Base-by-base conservation (phyloP, 2,329 filamentous ascomycete genomes). In the Furcasterigmium sp. region DNA sequence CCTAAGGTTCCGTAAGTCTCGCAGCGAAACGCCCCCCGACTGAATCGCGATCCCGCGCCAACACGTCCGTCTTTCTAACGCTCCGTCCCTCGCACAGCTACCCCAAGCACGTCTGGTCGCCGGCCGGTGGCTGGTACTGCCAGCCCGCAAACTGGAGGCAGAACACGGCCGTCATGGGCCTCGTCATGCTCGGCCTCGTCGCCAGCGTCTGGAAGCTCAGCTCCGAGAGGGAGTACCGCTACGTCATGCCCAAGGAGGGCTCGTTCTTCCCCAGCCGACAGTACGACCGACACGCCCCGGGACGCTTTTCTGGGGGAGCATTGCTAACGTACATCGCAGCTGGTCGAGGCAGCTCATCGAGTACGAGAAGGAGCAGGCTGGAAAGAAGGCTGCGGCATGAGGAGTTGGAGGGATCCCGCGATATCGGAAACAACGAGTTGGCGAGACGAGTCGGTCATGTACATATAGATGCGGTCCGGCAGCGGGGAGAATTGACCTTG, bases 81-180 rank as follows among this genome's bases (percentile, higher is more conserved):
- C 44, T 46, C 39, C n/a, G n/a, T n/a, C 38, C 41, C 20, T n/a
- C 15, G 26, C 32, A 37, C 58, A 95, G 89, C 62, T 95, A 95
- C 71, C 91, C 90, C 67, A 96, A 95, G 78, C 91, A 98, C 77
- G 89, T 98, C 78, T 98, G 93, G 93, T 97, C 93, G 61, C 93
- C 93, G 49, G 77, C 91, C 53, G 93, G 93, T 78, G 93, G 93
- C 69, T 98, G 93, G 93, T 98, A 98, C 70, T 73, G 85, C 43
- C 91, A 95, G 65, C 93, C 93, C 42, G 75, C 79, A 54, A 98
- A 98, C 77, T 98, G 93, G 93, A 93, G 86, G 66, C 71, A 73
- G 58, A 98, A 98, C 75, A 98, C 93, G 5, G 76, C 84, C 43
- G 74, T 93, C 53, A 82, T 90, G 61, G 78, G 79, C 47, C 76